Percentiles rank a stretch among this genome's conserved stretches.
Evolutionary conservation across 2,329 filamentous ascomycete genomes (phyloP).

Genomic region (Fusarium domesticum): DNA sequence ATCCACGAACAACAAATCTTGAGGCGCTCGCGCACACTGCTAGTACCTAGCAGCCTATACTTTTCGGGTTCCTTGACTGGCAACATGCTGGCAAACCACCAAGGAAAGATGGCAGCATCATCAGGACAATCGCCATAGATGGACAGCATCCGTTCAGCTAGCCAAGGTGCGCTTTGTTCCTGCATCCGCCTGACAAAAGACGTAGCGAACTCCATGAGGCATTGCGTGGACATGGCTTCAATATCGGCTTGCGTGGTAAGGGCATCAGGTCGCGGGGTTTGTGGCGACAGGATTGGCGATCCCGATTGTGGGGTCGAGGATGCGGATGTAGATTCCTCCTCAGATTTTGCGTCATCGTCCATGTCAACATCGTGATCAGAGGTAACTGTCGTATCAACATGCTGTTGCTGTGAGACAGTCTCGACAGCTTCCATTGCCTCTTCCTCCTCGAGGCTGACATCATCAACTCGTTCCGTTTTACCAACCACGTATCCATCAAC

Average conservation of each 20-base stretch:
- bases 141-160: constrained; percentile 66
- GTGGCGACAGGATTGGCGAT: neutral
- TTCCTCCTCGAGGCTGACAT: constrained; percentile 78
- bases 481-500: constrained; percentile 77
- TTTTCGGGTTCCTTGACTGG: constrained; percentile 77
- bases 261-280: constrained; percentile 3
- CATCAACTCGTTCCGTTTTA: constrained; percentile 73
- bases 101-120: constrained; percentile 76
- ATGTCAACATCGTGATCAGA: neutral
- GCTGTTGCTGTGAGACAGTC: constrained; percentile 21
- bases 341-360: constrained; percentile 4
- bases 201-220: constrained; percentile 62
- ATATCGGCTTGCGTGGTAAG: constrained; percentile 10
- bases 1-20: constrained; percentile 85
- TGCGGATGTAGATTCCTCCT: constrained; percentile 1
- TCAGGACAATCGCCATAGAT: constrained; percentile 75
- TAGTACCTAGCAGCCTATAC: constrained; percentile 69
- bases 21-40: constrained; percentile 73
- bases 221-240: constrained; percentile 61
- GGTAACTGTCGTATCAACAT: neutral
- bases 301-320: no score
- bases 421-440: constrained; percentile 72
- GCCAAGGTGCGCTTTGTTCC: constrained; percentile 67
- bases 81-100: constrained; percentile 84
- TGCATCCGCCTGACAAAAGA: constrained; percentile 70